Evolutionary conservation across 306 rosid genomes (phyloP).

Genomic region (Crotalaria pallida): DNA sequence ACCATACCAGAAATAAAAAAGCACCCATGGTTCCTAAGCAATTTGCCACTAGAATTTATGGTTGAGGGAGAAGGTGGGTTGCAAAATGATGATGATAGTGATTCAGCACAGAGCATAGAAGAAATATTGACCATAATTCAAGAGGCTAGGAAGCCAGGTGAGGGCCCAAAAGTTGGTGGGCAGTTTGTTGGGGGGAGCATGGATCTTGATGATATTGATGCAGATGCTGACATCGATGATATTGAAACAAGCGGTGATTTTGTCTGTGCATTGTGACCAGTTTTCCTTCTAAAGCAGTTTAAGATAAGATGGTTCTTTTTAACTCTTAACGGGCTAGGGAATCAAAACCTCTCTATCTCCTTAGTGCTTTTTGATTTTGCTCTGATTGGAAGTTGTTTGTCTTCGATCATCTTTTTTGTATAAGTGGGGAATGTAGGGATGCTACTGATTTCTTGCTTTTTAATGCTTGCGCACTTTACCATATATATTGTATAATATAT

Average conservation of each 20-base stretch:
- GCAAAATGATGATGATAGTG: slow-evolving; percentile 27
- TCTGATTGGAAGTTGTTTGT: slow-evolving; percentile 34
- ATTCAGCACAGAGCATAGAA: slow-evolving; percentile 47
- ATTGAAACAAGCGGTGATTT: slow-evolving; percentile 87
- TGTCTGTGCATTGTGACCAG: slow-evolving; percentile 65
- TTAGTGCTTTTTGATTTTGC: slow-evolving; percentile 16
- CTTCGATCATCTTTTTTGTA: slow-evolving; percentile 24
- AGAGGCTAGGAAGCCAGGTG: slow-evolving; percentile 58
- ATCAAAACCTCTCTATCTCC: slow-evolving; percentile 23
- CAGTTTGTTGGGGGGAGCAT: slow-evolving; percentile 68
- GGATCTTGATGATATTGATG: slow-evolving; percentile 83
- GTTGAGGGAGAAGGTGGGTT: slow-evolving; percentile 31
- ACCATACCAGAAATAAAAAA: slow-evolving; percentile 74
- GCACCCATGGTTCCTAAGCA: slow-evolving; percentile 72
- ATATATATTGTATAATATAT: not conserved
- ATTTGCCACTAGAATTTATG: slow-evolving; percentile 69
- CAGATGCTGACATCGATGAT: slow-evolving; percentile 81
- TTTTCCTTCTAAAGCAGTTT: slow-evolving; percentile 22
- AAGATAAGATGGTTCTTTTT: slow-evolving; percentile 29
- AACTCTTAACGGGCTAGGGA: slow-evolving; percentile 30
- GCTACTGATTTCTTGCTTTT: not conserved
- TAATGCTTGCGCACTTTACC: slow-evolving; percentile 10
- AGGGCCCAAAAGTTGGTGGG: slow-evolving; percentile 51
- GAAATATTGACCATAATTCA: slow-evolving; percentile 66
- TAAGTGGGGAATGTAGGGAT: slow-evolving; percentile 30